Evolutionary conservation across 768 basidiomycete species (phyloP).

Genomic region (Termitomyces sp.): DNA sequence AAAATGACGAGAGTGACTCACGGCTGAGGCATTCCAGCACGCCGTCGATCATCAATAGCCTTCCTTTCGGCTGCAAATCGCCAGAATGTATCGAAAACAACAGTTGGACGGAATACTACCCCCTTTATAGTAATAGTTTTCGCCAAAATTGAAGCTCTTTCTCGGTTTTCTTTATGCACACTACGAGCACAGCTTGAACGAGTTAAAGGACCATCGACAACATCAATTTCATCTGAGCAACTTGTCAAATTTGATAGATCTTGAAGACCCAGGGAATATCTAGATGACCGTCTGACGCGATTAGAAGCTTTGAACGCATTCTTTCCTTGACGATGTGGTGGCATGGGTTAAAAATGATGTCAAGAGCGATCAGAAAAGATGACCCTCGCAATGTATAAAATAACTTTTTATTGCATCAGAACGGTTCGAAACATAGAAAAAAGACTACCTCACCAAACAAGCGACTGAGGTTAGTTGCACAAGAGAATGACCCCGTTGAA

Average conservation of each 20-base stretch:
- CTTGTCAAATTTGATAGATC: slow-evolving; percentile 1
- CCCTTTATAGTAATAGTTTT: slow-evolving; percentile 30
- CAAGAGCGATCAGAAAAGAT: not conserved
- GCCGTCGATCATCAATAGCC: slow-evolving; percentile 48
- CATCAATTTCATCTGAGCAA: not conserved
- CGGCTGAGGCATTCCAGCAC: slow-evolving; percentile 44
- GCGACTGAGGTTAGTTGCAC: not conserved
- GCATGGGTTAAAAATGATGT: not conserved
- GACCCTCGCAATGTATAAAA: not conserved
- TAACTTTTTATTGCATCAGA: slow-evolving; percentile 2
- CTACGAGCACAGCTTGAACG: not conserved
- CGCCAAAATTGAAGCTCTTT: not conserved
- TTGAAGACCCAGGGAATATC: not conserved
- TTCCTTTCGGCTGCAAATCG: slow-evolving; percentile 51
- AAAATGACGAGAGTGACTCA: slow-evolving; percentile 22
- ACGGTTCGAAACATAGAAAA: not conserved
- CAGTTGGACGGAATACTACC: slow-evolving; percentile 35
- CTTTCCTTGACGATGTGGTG: not conserved
- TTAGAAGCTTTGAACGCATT: not conserved
- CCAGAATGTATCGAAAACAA: slow-evolving; percentile 60
- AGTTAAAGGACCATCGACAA: not conserved
- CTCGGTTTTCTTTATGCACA: not conserved
- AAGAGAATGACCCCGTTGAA: not conserved
- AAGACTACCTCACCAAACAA: not conserved
- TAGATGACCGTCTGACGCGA: not conserved